phyloP scores from a whole-genome alignment of 805 yeast genomes.

The Zygoascus ofunaensis region DNA sequence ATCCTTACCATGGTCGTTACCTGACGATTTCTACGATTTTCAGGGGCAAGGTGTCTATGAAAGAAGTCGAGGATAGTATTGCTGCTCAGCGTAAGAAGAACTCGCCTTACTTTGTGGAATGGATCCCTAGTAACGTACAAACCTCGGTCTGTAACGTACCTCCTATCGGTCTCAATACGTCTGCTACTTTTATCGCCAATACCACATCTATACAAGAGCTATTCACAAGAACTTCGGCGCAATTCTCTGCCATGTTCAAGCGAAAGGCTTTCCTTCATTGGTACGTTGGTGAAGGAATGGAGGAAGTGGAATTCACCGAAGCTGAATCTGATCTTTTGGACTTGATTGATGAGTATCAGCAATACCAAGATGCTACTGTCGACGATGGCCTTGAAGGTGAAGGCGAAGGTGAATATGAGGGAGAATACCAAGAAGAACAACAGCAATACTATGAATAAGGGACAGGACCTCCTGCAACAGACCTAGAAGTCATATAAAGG shows the following conservation, averaged over 20 bases:
- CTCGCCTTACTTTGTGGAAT: conserved; percentile 77
- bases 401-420: conserved; percentile 11
- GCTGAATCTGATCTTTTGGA: conserved; percentile 92
- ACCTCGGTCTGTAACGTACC: conserved; percentile 91
- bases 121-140: conserved; percentile 96
- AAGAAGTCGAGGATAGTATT: conserved; percentile 94
- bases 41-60: conserved; percentile 86
- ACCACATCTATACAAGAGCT: conserved; percentile 90
- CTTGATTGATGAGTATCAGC: conserved; percentile 84
- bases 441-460: not conserved
- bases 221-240: conserved; percentile 83
- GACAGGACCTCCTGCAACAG: not conserved
- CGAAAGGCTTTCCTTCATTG: conserved; percentile 94
- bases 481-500: not conserved
- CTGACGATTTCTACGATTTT: conserved; percentile 90
- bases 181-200: conserved; percentile 91
- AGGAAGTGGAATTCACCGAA: conserved; percentile 86
- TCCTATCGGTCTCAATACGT: conserved; percentile 75
- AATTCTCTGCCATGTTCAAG: conserved; percentile 87
- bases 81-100: conserved; percentile 77
- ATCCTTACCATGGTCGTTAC: conserved; percentile 87
- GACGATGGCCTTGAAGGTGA: conserved; percentile 61
- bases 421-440: conserved; percentile 1
- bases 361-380: conserved; percentile 79
- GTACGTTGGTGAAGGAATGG: conserved; percentile 97